These are phyloP conservation scores for Ambrosia artemisiifolia DNA, from an alignment of 129 eudicot species.

Conservation along the genomic window DNA sequence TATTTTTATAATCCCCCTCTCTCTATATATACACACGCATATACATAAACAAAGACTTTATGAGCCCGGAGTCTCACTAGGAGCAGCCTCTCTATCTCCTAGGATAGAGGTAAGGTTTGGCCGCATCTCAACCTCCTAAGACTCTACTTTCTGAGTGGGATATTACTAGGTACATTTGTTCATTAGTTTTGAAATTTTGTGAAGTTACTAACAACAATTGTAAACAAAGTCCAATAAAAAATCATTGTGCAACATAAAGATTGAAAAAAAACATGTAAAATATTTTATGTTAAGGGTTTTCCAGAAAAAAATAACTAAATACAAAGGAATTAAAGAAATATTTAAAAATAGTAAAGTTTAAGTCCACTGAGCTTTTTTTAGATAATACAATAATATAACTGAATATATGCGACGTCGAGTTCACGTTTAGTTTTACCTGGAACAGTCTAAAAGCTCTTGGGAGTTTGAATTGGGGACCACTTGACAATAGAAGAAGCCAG, in stretches of 20 bases:
- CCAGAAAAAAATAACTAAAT: background rate
- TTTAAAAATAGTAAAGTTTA: background rate
- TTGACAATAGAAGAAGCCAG: constrained; percentile 80
- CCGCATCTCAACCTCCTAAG: too few relatives aligned
- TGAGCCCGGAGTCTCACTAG: too few relatives aligned
- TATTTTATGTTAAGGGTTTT: background rate
- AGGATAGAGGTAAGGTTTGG: too few relatives aligned
- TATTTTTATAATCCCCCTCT: too few relatives aligned
- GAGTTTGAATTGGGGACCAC: constrained; percentile 45
- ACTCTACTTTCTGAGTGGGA: too few relatives aligned
- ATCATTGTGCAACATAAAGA: background rate
- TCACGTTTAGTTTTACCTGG: constrained; percentile 30
- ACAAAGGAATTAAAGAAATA: background rate
- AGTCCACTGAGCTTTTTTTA: background rate
- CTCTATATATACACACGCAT: too few relatives aligned
- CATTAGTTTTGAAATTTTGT: background rate
- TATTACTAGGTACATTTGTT: too few relatives aligned
- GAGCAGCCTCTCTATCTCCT: too few relatives aligned
- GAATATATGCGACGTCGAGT: background rate
- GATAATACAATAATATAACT: background rate
- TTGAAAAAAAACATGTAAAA: background rate
- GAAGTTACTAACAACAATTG: background rate
- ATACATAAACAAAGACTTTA: too few relatives aligned
- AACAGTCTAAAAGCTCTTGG: constrained; percentile 29
- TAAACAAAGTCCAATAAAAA: background rate